phyloP scores from a whole-genome alignment of 768 basidiomycete genomes.

The Auriscalpium orientale region DNA sequence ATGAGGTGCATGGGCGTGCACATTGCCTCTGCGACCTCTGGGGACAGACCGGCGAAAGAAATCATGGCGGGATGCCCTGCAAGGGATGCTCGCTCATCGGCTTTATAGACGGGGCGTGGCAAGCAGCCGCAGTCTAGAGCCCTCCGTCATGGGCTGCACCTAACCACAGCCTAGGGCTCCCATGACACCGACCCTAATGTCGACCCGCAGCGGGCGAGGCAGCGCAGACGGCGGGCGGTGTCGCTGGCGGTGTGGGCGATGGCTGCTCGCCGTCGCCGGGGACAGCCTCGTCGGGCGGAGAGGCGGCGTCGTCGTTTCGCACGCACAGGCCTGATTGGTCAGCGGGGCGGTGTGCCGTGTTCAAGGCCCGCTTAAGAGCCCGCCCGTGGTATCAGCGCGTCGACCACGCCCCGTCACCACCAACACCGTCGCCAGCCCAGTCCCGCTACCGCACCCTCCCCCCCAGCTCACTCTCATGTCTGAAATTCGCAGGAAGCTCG shows the following conservation, averaged over 20 bases:
- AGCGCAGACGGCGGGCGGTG: not conserved
- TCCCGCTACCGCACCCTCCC: constrained; percentile 3
- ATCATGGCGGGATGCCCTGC: constrained; percentile 59
- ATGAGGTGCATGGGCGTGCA: constrained; percentile 81
- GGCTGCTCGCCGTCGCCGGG: too few relatives aligned
- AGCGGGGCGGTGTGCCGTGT: not conserved
- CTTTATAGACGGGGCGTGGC: not conserved
- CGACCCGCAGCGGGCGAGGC: not conserved
- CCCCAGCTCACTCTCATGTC: constrained; percentile 50
- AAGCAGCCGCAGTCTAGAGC: not conserved
- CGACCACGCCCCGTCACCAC: constrained; percentile 7
- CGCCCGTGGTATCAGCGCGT: constrained; percentile 1
- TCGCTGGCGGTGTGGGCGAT: too few relatives aligned
- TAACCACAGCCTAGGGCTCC: constrained; percentile 6
- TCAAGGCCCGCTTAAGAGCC: constrained; percentile 16
- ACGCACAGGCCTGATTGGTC: constrained; percentile 14
- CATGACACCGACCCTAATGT: not conserved
- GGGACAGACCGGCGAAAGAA: constrained; percentile 66
- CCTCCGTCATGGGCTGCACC: not conserved
- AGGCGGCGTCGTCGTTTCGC: constrained; percentile 1
- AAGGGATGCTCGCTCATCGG: not conserved
- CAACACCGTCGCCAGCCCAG: not conserved
- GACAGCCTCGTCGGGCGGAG: not conserved
- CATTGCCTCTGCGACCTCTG: constrained; percentile 77
- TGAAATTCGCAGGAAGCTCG: constrained; percentile 97